These are phyloP conservation scores for Alternaria sp. DNA, from an alignment of 2,329 filamentous ascomycete genomes.

Conservation along the genomic window DNA sequence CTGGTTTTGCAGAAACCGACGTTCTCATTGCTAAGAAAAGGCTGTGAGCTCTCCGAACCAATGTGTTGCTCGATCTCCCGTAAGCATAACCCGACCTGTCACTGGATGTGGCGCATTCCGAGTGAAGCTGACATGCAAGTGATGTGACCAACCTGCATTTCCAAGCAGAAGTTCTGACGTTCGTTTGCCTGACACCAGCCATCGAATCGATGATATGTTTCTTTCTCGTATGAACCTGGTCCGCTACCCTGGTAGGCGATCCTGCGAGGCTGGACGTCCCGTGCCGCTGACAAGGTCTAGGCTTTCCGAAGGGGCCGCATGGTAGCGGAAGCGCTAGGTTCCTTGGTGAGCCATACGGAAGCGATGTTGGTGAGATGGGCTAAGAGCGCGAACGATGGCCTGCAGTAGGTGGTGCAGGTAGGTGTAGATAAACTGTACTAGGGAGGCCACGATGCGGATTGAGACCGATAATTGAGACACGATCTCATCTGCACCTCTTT, in stretches of 20 bases:
- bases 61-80: neutral
- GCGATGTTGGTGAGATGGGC: neutral
- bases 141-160: neutral
- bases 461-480: neutral
- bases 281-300: neutral
- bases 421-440: neutral
- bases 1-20: neutral
- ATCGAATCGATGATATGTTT: neutral
- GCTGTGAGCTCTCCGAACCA: neutral
- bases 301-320: neutral
- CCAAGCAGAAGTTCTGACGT: neutral
- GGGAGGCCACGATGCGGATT: neutral
- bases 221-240: neutral
- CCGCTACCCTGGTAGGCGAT: neutral
- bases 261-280: conserved; percentile 1
- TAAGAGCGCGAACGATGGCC: neutral
- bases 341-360: neutral
- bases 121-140: neutral
- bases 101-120: neutral
- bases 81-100: neutral
- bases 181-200: neutral
- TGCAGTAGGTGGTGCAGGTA: neutral
- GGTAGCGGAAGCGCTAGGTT: conserved; percentile 4
- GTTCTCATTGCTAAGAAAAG: neutral
- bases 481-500: neutral